Base-by-base conservation (phyloP, 768 basidiomycete genomes). In the Lactarius vividus region DNA sequence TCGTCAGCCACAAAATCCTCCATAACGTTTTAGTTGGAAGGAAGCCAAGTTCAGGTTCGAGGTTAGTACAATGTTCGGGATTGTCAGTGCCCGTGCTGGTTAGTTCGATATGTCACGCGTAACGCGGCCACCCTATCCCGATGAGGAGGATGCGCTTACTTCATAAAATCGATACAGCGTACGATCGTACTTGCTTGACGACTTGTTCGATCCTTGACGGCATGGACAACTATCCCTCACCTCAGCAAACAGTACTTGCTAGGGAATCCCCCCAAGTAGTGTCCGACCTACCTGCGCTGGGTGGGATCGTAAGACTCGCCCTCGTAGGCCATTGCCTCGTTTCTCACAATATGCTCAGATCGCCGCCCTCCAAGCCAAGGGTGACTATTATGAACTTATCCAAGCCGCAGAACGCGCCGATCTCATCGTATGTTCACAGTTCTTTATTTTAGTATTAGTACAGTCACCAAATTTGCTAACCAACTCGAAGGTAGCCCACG, bases 151-250 rank as follows among this genome's bases (percentile, higher is more conserved):
- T 16, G 7, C 1, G 40, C 40, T 40, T 40, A 40, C 16, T 42
- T 18, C 20, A 20, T 9, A 42, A 42, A n/a, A 6, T 6, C 5
- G 39, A 40, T 40, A 16, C 39, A 5, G 39, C 39, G 13, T 13
- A 15, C 37, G 37, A n/a, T n/a, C n/a, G n/a, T n/a, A n/a, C n/a
- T n/a, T n/a, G n/a, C n/a, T n/a, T n/a, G n/a, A n/a, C n/a, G n/a
- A n/a, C n/a, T n/a, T 8, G 10, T n/a, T 31, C n/a, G 68, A 40
- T 18, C 52, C 59, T 20, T 55, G 9, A 26, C 40, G 29, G 72
- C 70, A 86, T 88, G 86, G 83, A 84, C 71, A 84, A 81, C 35
- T 85, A 85, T 49, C 85, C 84, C 6, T 88, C 87, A 2, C 87
- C 87, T 53, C 87, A 87, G 13, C 84, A 85, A 9, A 81, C 35